Evolutionary conservation across 2,329 filamentous ascomycete genomes (phyloP), one percentile per base, ranked within the genome.

Genomic region (Colletotrichum karsti): DNA sequence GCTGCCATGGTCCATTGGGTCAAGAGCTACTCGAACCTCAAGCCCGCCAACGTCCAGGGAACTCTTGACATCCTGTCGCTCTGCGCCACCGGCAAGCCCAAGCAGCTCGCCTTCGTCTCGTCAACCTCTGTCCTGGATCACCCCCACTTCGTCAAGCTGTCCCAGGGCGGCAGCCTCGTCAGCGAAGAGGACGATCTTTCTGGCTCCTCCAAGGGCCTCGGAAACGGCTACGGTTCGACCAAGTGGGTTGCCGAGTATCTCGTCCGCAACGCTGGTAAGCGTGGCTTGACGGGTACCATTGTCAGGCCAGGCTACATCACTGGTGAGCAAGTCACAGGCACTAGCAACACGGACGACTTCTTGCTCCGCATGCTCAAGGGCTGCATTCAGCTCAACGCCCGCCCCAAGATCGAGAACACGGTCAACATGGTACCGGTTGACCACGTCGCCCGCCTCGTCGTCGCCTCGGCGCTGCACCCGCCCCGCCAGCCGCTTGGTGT

Each of bases 351-450:
- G 1, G 95, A 98, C 75, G 95, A 98, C 79, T 98, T 98, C 83
- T 82, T 98, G 7, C 88, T 97, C 71, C 90, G 95, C 41, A 89
- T 98, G 81, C 82, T 91, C 63, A 97, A 98, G 82, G 95, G 94
- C 64, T 97, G 94, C 74, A 84, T 97, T 56, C 95, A 98, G 79
- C 84, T 98, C 3, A 83, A 83, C 3, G 85, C 86, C 3, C 87
- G 93, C 0, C 95, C 95, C 1, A 86, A 88, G 72, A 97, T 98
- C 72, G 80, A 85, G 77, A 98, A 97, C 82, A 93, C 93, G 0
- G 90, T 98, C 79, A 98, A 98, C 82, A 90, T 91, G 78, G 92
- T 97, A 0, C 95, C 95, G 0, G 94, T 97, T 26, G 90, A 90
- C 70, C 93, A 97, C 72, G 94, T 98, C 37, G 88, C 91, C 1